Evolutionary conservation across 805 yeast species (phyloP).

Genomic region (Candida gorgasii): DNA sequence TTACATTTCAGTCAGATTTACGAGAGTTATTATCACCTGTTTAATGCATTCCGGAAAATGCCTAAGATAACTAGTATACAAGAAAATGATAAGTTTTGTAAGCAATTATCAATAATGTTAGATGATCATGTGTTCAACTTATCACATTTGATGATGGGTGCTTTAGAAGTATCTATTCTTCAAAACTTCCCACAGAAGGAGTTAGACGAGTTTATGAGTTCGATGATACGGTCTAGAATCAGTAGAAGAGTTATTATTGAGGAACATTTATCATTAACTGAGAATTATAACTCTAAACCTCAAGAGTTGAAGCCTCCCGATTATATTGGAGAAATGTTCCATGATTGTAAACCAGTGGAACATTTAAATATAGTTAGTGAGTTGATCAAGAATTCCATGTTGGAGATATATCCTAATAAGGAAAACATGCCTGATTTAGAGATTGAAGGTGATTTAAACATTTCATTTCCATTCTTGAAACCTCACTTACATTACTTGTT

Average conservation of each 20-base stretch:
- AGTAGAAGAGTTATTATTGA: constrained; percentile 89
- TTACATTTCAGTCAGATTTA: constrained; percentile 85
- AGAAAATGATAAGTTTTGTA: constrained; percentile 76
- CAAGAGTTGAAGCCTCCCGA: constrained; percentile 51
- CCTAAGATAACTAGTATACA: constrained; percentile 66
- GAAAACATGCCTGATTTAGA: constrained; percentile 69
- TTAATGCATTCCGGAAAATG: constrained; percentile 77
- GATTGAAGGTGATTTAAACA: constrained; percentile 70
- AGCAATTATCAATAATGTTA: constrained; percentile 59
- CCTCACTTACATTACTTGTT: constrained; percentile 84
- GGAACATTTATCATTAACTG: constrained; percentile 81
- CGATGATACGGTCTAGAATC: constrained; percentile 80
- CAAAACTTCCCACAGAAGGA: constrained; percentile 57
- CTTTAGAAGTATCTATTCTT: constrained; percentile 72
- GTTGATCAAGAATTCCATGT: constrained; percentile 52
- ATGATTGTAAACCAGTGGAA: constrained; percentile 71
- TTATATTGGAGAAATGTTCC: constrained; percentile 76
- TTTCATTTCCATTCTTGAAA: constrained; percentile 77
- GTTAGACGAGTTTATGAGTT: constrained; percentile 73
- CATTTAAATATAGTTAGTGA: constrained; percentile 58
- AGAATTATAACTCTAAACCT: constrained; percentile 54
- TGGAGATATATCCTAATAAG: constrained; percentile 50
- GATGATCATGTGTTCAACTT: constrained; percentile 79
- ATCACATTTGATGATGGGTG: constrained; percentile 92
- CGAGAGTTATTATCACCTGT: constrained; percentile 84